These are phyloP conservation scores for Simplicillium sp. DNA, from an alignment of 2,329 filamentous ascomycete genomes.

Conservation along the genomic window DNA sequence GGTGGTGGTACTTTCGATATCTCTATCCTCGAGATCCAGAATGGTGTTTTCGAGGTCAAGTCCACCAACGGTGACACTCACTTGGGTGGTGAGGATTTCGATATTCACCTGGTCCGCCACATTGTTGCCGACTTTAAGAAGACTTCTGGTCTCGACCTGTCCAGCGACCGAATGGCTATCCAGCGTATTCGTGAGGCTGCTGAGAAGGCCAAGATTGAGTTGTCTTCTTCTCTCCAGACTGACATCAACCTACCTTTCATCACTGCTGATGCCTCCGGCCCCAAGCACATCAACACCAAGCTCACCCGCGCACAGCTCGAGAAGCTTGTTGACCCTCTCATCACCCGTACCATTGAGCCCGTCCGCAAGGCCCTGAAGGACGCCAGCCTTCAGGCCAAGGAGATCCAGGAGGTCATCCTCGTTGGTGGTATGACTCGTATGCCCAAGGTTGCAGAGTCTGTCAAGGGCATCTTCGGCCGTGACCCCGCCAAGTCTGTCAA, in stretches of 20 bases:
- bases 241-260: slow-evolving; percentile 99
- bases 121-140: slow-evolving; percentile 95
- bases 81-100: slow-evolving; percentile 95
- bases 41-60: slow-evolving; percentile 97
- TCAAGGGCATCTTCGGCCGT: slow-evolving; percentile 93
- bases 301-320: slow-evolving; percentile 88
- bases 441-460: slow-evolving; percentile 94
- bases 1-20: slow-evolving; percentile 58
- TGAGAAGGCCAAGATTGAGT: slow-evolving; percentile 98
- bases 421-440: slow-evolving; percentile 99
- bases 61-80: slow-evolving; percentile 98
- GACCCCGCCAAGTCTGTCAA: slow-evolving; percentile 97
- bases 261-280: slow-evolving; percentile 87
- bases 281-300: slow-evolving; percentile 98
- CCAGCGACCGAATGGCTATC: slow-evolving; percentile 91
- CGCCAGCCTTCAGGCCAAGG: slow-evolving; percentile 80
- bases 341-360: slow-evolving; percentile 77
- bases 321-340: slow-evolving; percentile 82
- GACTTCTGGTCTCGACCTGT: slow-evolving; percentile 83
- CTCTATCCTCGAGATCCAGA: slow-evolving; percentile 93
- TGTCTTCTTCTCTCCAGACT: slow-evolving; percentile 89
- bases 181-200: slow-evolving; percentile 98
- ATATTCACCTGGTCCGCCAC: slow-evolving; percentile 86
- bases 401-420: slow-evolving; percentile 95
- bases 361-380: slow-evolving; percentile 97